Base-by-base conservation (phyloP, 1,284 basidiomycete species). In the Ustilago shanxiensis region DNA sequence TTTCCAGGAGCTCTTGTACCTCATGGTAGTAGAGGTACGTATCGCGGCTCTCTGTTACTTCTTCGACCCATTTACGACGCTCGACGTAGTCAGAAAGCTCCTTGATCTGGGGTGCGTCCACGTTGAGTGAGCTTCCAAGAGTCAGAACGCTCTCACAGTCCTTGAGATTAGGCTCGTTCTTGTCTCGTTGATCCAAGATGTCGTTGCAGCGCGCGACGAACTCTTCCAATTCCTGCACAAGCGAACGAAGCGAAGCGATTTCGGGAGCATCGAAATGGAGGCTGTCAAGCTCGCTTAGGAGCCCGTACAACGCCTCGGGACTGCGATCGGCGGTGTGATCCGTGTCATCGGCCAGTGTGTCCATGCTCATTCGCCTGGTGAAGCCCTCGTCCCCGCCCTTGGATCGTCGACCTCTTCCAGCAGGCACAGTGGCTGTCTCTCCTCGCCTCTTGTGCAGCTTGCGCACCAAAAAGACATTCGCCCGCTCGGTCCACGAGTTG, bases 211-310 rank as follows among this genome's bases (percentile, higher is more conserved):
- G 85, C 5, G 81, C 79, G 24, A 84, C 84, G 59, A 90, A 90
- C 39, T 91, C 90, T 79, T 93, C 90, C 9, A 93, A 90, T 73
- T 91, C 90, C 57, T 89, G 87, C 3, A 89, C 90, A 45, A 93
- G 87, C 28, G 82, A 86, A 53, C 88, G 88, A 33, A 95, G 88
- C 14, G 87, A 84, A 14, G 84, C 87, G 44, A 93, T 92, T 86
- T 95, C 93, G 7, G 90, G 89, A 62, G 90, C 89, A 72, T 95
- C 93, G 80, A 95, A 94, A 1, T 93, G 93, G 22, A 95, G 89
- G 18, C 86, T 88, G 51, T 92, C 90, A 3, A 92, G 92, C 80
- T 94, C 91, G 8, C 86, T 83, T n/a, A 94, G 86, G 26, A 94
- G 87, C 11, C 88, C 87, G 75, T 75, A 64, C n/a, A 82, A 24